phyloP scores from a whole-genome alignment of 768 basidiomycete genomes.

The Tremella yokohamensis region DNA sequence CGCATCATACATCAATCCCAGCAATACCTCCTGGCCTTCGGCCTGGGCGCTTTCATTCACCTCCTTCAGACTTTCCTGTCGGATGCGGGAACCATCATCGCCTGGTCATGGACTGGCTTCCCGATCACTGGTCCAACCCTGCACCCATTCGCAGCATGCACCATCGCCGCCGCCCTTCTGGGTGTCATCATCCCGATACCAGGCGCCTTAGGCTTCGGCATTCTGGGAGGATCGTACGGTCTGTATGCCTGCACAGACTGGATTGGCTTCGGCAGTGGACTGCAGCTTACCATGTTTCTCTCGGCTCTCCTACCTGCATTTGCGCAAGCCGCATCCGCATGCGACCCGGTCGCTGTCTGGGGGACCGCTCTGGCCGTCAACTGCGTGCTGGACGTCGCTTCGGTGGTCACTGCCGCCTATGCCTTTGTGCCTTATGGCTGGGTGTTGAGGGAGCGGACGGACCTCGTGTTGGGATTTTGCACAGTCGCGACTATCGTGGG shows the following conservation, averaged over 20 bases:
- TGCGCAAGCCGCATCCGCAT: slow-evolving; percentile 56
- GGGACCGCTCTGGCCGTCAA: slow-evolving; percentile 62
- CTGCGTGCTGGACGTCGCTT: slow-evolving; percentile 63
- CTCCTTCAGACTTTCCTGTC: slow-evolving; percentile 68
- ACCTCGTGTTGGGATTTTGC: slow-evolving; percentile 55
- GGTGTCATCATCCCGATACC: slow-evolving; percentile 53
- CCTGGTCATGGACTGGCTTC: slow-evolving; percentile 90
- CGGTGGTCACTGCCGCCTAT: slow-evolving; percentile 81
- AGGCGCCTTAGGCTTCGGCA: slow-evolving; percentile 52
- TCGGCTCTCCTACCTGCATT: slow-evolving; percentile 63
- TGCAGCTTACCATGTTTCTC: slow-evolving; percentile 60
- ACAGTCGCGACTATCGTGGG: slow-evolving; percentile 10
- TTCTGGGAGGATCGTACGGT: slow-evolving; percentile 52
- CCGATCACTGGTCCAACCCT: slow-evolving; percentile 69
- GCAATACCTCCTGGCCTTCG: slow-evolving; percentile 13
- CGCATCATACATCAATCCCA: slow-evolving; percentile 2
- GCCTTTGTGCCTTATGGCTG: slow-evolving; percentile 81
- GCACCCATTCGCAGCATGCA: slow-evolving; percentile 66
- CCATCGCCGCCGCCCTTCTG: slow-evolving; percentile 62
- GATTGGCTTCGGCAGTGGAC: slow-evolving; percentile 67
- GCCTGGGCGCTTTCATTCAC: slow-evolving; percentile 56
- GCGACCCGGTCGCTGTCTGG: slow-evolving; percentile 56
- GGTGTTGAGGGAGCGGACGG: slow-evolving; percentile 71
- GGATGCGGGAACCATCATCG: slow-evolving; percentile 72
- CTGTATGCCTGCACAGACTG: slow-evolving; percentile 58